phyloP scores from a whole-genome alignment of 805 yeast species.

The Myxozyma melibiosi region DNA sequence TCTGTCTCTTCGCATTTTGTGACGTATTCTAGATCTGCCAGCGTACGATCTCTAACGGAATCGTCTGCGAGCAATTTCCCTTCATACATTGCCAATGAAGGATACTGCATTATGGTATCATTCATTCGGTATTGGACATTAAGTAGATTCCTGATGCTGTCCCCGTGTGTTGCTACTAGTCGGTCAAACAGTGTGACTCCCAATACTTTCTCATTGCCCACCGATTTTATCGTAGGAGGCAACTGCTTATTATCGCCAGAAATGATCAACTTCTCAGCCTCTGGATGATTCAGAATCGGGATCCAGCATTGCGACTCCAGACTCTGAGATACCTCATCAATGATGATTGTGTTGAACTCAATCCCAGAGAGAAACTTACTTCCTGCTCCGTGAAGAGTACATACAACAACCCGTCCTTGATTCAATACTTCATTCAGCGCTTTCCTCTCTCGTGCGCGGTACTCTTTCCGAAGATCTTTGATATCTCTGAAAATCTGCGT shows the following conservation, averaged over 20 bases:
- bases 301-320: slow-evolving; percentile 97
- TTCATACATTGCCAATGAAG: slow-evolving; percentile 67
- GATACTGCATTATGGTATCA: slow-evolving; percentile 70
- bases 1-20: slow-evolving; percentile 57
- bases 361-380: slow-evolving; percentile 43
- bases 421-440: slow-evolving; percentile 60
- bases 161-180: slow-evolving; percentile 54
- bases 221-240: slow-evolving; percentile 79
- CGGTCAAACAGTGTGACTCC: slow-evolving; percentile 81
- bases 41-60: slow-evolving; percentile 52
- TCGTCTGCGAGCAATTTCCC: slow-evolving; percentile 64
- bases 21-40: slow-evolving; percentile 59
- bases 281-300: slow-evolving; percentile 70
- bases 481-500: slow-evolving; percentile 68
- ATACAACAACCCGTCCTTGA: slow-evolving; percentile 67
- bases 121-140: slow-evolving; percentile 90
- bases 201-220: slow-evolving; percentile 50
- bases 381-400: slow-evolving; percentile 79
- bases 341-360: slow-evolving; percentile 74
- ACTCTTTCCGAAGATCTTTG: slow-evolving; percentile 69
- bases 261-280: slow-evolving; percentile 61
- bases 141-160: slow-evolving; percentile 57
- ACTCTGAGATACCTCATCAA: slow-evolving; percentile 94
- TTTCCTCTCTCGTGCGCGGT: slow-evolving; percentile 64
- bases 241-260: slow-evolving; percentile 95